These are phyloP conservation scores for Stachybotrys elegans DNA, from an alignment of 2,329 filamentous ascomycete species.

Conservation along the genomic window DNA sequence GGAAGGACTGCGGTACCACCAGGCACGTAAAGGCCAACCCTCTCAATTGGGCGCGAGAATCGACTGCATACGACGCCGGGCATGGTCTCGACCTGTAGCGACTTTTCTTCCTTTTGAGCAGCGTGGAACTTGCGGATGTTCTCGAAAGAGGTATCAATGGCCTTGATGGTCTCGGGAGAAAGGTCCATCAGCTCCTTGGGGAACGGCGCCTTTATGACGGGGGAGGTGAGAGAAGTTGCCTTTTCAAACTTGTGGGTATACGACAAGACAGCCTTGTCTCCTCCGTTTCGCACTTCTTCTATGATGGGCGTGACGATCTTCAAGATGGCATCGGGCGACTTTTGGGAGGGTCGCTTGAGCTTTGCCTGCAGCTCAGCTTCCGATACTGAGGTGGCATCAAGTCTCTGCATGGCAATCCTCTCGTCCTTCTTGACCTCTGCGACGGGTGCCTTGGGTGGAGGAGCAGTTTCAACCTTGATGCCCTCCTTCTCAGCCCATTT, in stretches of 20 bases:
- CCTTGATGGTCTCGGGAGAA: conserved; percentile 74
- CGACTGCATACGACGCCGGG: conserved; percentile 92
- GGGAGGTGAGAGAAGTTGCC: conserved; percentile 82
- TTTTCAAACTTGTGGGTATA: conserved; percentile 99
- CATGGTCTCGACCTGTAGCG: conserved; percentile 91
- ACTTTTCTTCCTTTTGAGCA: conserved; percentile 79
- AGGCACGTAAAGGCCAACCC: conserved; percentile 93
- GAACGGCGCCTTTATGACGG: conserved; percentile 87
- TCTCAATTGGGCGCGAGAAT: conserved; percentile 86
- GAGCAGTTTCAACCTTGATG: conserved; percentile 41
- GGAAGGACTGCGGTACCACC: conserved; percentile 96
- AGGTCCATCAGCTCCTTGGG: conserved; percentile 80
- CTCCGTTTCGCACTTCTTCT: conserved; percentile 74
- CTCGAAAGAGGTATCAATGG: conserved; percentile 90
- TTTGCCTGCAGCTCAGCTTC: conserved; percentile 64
- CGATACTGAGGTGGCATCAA: conserved; percentile 62
- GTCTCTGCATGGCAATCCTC: conserved; percentile 78
- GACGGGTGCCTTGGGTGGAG: conserved; percentile 28
- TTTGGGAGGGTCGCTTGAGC: conserved; percentile 85
- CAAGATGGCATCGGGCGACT: conserved; percentile 90
- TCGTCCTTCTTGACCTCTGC: conserved; percentile 32
- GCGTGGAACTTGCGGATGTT: conserved; percentile 94
- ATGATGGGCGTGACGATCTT: conserved; percentile 89
- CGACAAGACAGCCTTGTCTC: conserved; percentile 81
- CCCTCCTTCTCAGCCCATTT: conserved; percentile 84